phyloP scores from a whole-genome alignment of 2,329 filamentous ascomycete species.

The Diaporthe ilicicola region DNA sequence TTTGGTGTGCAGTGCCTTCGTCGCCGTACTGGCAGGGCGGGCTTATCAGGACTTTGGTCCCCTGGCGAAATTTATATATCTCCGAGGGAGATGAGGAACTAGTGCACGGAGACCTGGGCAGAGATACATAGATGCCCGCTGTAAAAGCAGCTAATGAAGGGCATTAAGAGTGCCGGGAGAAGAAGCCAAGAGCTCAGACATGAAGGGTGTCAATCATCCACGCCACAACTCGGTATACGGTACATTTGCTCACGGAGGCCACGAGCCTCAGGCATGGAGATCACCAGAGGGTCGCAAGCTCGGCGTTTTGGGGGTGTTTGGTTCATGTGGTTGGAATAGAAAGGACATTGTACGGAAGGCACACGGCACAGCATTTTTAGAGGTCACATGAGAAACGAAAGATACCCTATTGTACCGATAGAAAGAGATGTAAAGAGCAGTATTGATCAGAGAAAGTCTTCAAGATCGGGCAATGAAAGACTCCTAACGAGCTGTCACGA shows the following conservation, averaged over 20 bases:
- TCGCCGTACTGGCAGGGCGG: conserved; percentile 1
- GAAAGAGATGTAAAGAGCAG: background rate
- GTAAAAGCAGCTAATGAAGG: background rate
- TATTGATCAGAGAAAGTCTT: background rate
- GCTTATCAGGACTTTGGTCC: background rate
- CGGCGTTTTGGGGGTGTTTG: conserved; percentile 2
- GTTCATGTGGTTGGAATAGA: conserved; percentile 6
- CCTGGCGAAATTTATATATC: background rate
- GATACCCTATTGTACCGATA: conserved; percentile 17
- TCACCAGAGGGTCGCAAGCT: background rate
- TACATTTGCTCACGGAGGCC: background rate
- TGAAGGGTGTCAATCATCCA: too few relatives aligned
- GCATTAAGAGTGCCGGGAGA: background rate
- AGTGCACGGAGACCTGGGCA: background rate
- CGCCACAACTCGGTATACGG: background rate
- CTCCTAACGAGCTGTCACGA: background rate
- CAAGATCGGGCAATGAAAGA: background rate
- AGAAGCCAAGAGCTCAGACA: background rate
- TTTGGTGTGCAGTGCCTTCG: background rate
- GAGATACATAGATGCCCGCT: background rate
- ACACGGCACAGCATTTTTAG: conserved; percentile 15
- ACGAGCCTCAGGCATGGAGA: background rate
- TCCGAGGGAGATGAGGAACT: background rate
- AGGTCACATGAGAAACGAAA: conserved; percentile 17
- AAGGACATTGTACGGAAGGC: background rate